phyloP scores from a whole-genome alignment of 495 filamentous ascomycete species.

The Penicillium robsamsonii region DNA sequence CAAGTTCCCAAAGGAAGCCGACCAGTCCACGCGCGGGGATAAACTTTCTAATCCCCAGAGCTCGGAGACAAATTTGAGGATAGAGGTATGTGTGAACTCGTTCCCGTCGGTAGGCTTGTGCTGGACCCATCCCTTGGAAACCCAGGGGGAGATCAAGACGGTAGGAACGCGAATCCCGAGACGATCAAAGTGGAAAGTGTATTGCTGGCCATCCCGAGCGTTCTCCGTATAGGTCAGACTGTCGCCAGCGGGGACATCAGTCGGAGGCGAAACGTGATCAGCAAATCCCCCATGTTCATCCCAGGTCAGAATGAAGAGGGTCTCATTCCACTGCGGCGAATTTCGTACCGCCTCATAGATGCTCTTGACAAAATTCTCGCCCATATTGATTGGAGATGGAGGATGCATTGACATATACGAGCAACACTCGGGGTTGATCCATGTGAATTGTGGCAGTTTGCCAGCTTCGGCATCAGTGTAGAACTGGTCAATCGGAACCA shows the following conservation, averaged over 20 bases:
- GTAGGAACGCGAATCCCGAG: conserved; percentile 52
- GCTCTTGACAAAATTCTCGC: conserved; percentile 50
- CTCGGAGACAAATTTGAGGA: conserved; percentile 42
- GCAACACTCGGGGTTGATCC: conserved; percentile 56
- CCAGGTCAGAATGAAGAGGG: conserved; percentile 50
- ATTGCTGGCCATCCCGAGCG: conserved; percentile 39
- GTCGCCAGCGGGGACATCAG: conserved; percentile 43
- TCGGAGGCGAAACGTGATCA: conserved; percentile 48
- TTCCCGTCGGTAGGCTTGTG: conserved; percentile 31
- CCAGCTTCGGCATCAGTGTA: conserved; percentile 41
- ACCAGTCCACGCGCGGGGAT: conserved; percentile 44
- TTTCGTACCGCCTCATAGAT: conserved; percentile 50
- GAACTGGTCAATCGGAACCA: conserved; percentile 36
- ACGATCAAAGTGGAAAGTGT: conserved; percentile 49
- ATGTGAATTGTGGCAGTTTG: conserved; percentile 46
- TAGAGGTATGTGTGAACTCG: conserved; percentile 47
- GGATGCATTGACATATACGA: conserved; percentile 50
- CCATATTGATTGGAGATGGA: conserved; percentile 44
- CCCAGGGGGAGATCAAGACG: conserved; percentile 51
- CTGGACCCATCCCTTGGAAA: conserved; percentile 44
- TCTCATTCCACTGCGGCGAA: conserved; percentile 50
- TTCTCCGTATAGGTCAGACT: conserved; percentile 42
- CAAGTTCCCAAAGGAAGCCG: conserved; percentile 40
- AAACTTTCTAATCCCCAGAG: conserved; percentile 45
- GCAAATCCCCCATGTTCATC: conserved; percentile 53